Conservation (phyloP, 225 moss, liverwort and hornwort species). For the Lunularia cruciata region DNA sequence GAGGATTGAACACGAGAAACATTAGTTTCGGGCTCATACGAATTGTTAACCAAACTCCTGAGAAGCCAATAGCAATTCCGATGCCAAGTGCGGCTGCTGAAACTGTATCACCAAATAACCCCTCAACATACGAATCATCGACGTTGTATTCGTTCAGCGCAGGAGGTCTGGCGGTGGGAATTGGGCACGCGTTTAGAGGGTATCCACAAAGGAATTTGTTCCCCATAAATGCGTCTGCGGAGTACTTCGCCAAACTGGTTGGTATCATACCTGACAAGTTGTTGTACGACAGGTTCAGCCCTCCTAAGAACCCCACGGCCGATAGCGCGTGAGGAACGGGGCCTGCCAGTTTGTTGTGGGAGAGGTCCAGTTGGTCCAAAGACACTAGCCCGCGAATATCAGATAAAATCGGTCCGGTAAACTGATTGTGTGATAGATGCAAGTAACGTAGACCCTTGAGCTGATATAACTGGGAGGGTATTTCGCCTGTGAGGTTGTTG, state of each 20-base stretch:
- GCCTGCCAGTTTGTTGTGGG: slow-evolving; percentile 43
- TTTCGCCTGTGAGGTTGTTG: slow-evolving; percentile 46
- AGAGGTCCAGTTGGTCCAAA: slow-evolving; percentile 50
- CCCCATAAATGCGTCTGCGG: too few species aligned
- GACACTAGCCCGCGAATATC: slow-evolving; percentile 32
- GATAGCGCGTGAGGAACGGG: slow-evolving; percentile 41
- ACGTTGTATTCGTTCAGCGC: neutral
- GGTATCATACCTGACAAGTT: too few species aligned
- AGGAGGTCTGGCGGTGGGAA: neutral
- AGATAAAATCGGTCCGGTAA: slow-evolving; percentile 45
- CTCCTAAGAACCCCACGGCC: slow-evolving; percentile 16
- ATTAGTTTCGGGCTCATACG: too few species aligned
- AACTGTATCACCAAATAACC: too few species aligned
- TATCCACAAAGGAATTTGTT: too few species aligned
- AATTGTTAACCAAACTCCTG: too few species aligned
- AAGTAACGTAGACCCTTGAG: slow-evolving; percentile 48
- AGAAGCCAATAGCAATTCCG: too few species aligned
- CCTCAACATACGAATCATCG: too few species aligned
- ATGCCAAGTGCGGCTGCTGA: too few species aligned
- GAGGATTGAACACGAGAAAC: too few species aligned
- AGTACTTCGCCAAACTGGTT: too few species aligned
- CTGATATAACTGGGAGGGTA: slow-evolving; percentile 40
- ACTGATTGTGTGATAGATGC: slow-evolving; percentile 50
- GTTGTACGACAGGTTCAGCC: too few species aligned
- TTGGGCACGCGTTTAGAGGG: neutral